phyloP scores from a whole-genome alignment of 306 rosid species.

The Vigna trinervia region DNA sequence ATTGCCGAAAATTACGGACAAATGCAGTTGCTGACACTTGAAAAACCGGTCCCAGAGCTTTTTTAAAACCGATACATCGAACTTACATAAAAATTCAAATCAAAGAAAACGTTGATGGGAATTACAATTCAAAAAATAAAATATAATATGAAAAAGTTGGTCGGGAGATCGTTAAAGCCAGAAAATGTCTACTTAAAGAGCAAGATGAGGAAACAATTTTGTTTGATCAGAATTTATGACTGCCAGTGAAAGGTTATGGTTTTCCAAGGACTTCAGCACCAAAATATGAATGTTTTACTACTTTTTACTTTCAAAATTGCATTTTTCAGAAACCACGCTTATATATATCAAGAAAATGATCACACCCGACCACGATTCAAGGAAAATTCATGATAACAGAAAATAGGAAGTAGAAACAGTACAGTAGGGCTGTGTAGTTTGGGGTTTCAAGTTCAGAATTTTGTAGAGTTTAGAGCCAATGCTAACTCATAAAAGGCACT shows the following conservation, averaged over 20 bases:
- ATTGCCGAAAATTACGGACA: neutral
- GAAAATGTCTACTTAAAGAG: conserved; percentile 12
- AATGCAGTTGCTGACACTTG: neutral
- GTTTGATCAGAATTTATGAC: conserved; percentile 38
- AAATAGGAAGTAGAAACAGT: conserved; percentile 5
- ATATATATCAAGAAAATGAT: neutral
- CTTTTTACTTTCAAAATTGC: conserved; percentile 29
- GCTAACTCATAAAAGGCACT: conserved; percentile 37
- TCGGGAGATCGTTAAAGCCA: conserved; percentile 31
- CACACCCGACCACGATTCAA: conserved; percentile 6
- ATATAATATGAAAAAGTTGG: conserved; percentile 6
- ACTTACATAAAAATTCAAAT: conserved; percentile 3
- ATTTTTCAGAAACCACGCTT: conserved; percentile 41
- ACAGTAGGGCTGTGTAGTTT: neutral
- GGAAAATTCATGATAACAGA: conserved; percentile 1
- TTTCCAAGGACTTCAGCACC: conserved; percentile 17
- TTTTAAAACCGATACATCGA: neutral
- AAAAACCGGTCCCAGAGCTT: neutral
- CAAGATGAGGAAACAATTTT: conserved; percentile 20
- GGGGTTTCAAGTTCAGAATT: conserved; percentile 36
- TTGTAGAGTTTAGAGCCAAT: conserved; percentile 32
- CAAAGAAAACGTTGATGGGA: conserved; percentile 15
- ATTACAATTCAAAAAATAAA: conserved; percentile 19
- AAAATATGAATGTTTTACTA: conserved; percentile 14
- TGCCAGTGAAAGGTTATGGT: conserved; percentile 22